Evolutionary conservation across 2,329 filamentous ascomycete species (phyloP), one percentile per base, ranked within the genome.

Genomic region (Botrytis byssoidea): DNA sequence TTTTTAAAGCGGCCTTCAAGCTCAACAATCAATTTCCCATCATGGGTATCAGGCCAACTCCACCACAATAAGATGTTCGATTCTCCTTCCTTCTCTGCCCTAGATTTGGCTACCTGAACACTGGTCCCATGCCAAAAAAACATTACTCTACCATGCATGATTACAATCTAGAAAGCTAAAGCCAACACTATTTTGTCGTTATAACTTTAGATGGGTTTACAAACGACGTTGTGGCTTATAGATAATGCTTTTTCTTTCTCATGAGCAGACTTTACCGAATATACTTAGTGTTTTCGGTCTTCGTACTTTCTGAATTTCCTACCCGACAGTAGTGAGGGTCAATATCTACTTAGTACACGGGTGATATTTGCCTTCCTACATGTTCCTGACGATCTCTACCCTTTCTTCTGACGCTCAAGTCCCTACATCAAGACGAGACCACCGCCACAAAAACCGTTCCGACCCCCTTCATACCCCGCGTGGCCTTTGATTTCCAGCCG

Each of bases 331-430:
- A 42, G 32, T 40, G 46, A 72, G 70, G 37, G 46, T 46, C 29
- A 37, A 35, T 35, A 63, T 60, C 29, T 60, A 40, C 64, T 68
- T 35, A 42, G 46, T 44, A 37, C 6, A 35, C 35, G 48, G 63
- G 20, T n/a, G 67, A 18, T 68, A 57, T 48, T 46, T 68, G 46
- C 70, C 70, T 29, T 42, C 63, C 51, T 42, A 40, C 63, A 48
- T 46, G 71, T 72, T 69, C 71, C 71, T 72, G 64, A 69, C 63
- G 71, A 72, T 72, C 70, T 51, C 63, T 72, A 44, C 70, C 40
- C 37, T 46, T 67, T 72, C 70, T 37, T 72, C 70, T 55, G 37
- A n/a, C n/a, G 35, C 29, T 57, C 48, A 40, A 42, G 29, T 44
- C 46, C 37, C 70, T 68, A 42, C 25, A 22, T 65, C 44, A 72